Base-by-base conservation (phyloP, 768 basidiomycete species). In the Kwoniella sp. region DNA sequence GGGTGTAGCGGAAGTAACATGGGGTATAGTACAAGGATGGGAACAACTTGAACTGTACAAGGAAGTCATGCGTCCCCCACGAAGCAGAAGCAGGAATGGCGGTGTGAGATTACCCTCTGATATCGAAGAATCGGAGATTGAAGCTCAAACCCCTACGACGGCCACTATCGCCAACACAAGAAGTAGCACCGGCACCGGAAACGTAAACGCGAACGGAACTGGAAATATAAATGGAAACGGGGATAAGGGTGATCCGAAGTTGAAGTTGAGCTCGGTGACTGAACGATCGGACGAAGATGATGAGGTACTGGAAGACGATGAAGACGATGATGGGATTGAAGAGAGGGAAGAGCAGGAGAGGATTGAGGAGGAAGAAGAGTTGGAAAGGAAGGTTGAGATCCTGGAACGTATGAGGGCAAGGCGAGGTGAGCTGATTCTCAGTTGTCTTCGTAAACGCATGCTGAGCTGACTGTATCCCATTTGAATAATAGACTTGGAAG, bases 1-100 rank as follows among this genome's bases (percentile, higher is more conserved):
- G 77, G 77, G 77, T 19, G 54, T 67, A 1, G 78, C 78, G 2
- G 78, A 79, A 61, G 74, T 67, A 0, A 63, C 70, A 8, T 79
- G 77, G 75, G 77, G 78, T 1, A 74, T 78, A 10, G 65, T 73
- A 0, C 69, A 75, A 55, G 78, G 73, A 6, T 79, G 75, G 72
- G 77, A 77, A 37, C 72, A 74, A 37, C 59, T 79, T 37, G 57
- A 69, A 19, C 60, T 78, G 6, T 79, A 77, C 50, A 65, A 70
- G 24, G 78, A 79, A 50, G 60, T 79, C 29, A 68, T 79, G 72
- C 58, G 61, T 37, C 68, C 66, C 17, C 40, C 55, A 15, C 10
- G 4, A 10, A 10, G 17, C 54, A 13, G 17, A 40, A n/a, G n/a
- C n/a, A n/a, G n/a, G n/a, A n/a, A n/a, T n/a, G n/a, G 27, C 2